These are phyloP conservation scores for Chlamydomonas reinhardtii DNA, from an alignment of 163 green algal species.

Conservation along the genomic window DNA sequence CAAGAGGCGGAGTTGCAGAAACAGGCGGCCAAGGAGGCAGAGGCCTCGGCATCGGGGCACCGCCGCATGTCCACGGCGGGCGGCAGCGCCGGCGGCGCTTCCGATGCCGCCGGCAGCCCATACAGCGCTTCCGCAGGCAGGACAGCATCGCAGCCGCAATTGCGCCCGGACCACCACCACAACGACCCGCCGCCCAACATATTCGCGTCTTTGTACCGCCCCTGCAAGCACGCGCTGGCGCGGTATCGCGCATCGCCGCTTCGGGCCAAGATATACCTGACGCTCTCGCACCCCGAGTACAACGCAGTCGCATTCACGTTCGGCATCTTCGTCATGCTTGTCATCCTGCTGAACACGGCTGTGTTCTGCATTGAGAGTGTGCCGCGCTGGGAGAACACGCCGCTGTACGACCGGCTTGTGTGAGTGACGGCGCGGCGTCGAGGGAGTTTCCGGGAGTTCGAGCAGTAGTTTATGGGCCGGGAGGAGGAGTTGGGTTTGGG, in stretches of 20 bases:
- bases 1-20: background rate
- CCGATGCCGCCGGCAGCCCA: too few relatives aligned
- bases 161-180: background rate
- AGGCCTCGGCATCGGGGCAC: background rate
- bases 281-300: slow-evolving; percentile 51
- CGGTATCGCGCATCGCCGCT: slow-evolving; percentile 16
- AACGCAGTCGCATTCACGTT: slow-evolving; percentile 27
- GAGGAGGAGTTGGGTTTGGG: background rate
- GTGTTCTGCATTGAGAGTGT: slow-evolving; percentile 70
- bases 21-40: background rate
- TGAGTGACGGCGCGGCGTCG: background rate
- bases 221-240: background rate
- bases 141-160: background rate
- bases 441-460: too few relatives aligned
- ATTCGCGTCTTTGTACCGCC: too few relatives aligned
- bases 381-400: slow-evolving; percentile 16
- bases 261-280: slow-evolving; percentile 25
- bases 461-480: too few relatives aligned
- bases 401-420: slow-evolving; percentile 50
- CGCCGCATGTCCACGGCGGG: too few relatives aligned
- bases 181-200: too few relatives aligned
- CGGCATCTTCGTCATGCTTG: slow-evolving; percentile 51
- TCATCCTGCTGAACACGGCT: slow-evolving; percentile 62
- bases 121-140: background rate
- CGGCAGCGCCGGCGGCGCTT: too few relatives aligned